Conservation (phyloP, 371 early-diverging fungal species). For the Mortierella sp. region DNA sequence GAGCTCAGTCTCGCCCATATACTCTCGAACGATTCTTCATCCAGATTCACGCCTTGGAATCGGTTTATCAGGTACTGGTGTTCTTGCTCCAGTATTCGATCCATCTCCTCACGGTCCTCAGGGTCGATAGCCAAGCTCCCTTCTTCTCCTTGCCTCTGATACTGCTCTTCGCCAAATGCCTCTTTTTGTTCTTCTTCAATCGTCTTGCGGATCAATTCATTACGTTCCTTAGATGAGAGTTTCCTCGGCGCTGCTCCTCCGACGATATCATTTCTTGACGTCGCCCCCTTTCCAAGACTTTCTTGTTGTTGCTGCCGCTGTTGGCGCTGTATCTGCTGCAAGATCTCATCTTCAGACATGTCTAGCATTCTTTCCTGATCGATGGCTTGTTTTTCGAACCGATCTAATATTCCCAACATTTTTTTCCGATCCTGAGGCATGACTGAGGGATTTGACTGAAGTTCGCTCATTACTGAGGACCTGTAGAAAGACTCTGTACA, state of each 20-base stretch:
- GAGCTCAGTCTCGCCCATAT: slow-evolving; percentile 68
- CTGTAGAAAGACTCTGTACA: slow-evolving; percentile 81
- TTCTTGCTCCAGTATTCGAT: slow-evolving; percentile 53
- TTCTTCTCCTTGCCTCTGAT: slow-evolving; percentile 8
- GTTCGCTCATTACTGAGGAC: slow-evolving; percentile 70
- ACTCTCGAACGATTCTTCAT: slow-evolving; percentile 61
- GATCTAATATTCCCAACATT: slow-evolving; percentile 68
- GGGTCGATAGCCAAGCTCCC: slow-evolving; percentile 31
- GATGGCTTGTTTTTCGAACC: slow-evolving; percentile 64
- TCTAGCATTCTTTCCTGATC: slow-evolving; percentile 35
- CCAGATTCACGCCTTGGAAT: slow-evolving; percentile 65
- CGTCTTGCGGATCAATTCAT: slow-evolving; percentile 39
- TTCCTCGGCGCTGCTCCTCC: slow-evolving; percentile 3
- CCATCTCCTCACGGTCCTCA: slow-evolving; percentile 41
- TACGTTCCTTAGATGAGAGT: slow-evolving; percentile 36
- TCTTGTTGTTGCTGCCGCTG: slow-evolving; percentile 7
- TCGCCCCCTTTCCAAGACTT: background rate
- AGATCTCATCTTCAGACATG: slow-evolving; percentile 30
- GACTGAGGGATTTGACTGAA: slow-evolving; percentile 60
- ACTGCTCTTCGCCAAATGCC: background rate
- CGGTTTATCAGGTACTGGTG: slow-evolving; percentile 62
- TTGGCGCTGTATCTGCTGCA: slow-evolving; percentile 14
- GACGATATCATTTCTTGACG: background rate
- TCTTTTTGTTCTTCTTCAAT: slow-evolving; percentile 26
- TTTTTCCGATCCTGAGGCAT: slow-evolving; percentile 60